Percentiles rank a stretch among this genome's conserved stretches.
These are phyloP conservation scores for Euphorbia tirucalli DNA, from an alignment of 345 rosid species.

Conservation along the genomic window DNA sequence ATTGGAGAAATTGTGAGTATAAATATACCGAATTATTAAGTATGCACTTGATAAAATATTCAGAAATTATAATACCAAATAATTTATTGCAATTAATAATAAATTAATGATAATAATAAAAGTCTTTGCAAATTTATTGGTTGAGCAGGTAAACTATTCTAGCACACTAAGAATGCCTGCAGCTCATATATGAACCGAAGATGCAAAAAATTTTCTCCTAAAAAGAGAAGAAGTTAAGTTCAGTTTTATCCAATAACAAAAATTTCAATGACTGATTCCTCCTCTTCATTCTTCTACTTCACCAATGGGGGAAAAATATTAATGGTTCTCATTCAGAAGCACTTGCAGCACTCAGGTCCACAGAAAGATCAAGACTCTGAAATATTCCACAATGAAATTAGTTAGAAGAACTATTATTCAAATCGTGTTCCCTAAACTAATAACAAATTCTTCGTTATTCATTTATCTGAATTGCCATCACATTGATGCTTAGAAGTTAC, in stretches of 20 bases:
- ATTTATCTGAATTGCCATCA: no score
- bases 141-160: neutral
- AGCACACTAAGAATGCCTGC: neutral
- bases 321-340: conserved; percentile 39
- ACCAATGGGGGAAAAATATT: neutral
- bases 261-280: neutral
- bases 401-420: neutral
- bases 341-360: conserved; percentile 83
- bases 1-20: no score
- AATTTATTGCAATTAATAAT: no score
- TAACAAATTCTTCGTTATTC: no score
- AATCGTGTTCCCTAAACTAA: neutral
- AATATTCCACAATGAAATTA: conserved; percentile 11
- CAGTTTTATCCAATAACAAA: neutral
- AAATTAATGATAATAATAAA: no score
- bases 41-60: no score
- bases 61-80: neutral
- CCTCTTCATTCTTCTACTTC: neutral
- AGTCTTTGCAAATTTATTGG: no score
- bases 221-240: neutral
- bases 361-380: conserved; percentile 70
- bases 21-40: no score
- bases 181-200: no score
- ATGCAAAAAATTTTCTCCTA: no score
- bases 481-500: conserved; percentile 30